These are phyloP conservation scores for Aspergillus sp. DNA, from an alignment of 2,329 filamentous ascomycete species.

Conservation along the genomic window DNA sequence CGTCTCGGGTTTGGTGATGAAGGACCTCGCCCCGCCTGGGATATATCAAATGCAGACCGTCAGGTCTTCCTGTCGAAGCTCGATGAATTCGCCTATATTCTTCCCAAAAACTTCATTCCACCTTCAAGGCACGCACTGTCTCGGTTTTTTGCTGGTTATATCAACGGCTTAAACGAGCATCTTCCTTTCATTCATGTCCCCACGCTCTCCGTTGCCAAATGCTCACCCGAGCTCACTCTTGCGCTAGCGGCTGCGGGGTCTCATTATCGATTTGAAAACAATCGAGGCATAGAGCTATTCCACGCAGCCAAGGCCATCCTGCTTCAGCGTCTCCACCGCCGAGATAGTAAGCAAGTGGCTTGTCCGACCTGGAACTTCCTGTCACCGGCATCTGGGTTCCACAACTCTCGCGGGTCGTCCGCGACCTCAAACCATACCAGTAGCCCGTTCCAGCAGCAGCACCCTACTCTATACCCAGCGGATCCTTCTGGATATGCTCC, in stretches of 20 bases:
- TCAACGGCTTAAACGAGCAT: conserved; percentile 54
- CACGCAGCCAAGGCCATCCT: conserved; percentile 59
- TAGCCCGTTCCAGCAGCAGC: conserved; percentile 48
- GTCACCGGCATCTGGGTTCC: conserved; percentile 39
- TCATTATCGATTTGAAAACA: conserved; percentile 52
- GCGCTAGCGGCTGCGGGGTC: conserved; percentile 54
- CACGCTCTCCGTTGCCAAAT: conserved; percentile 48
- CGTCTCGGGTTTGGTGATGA: conserved; percentile 46
- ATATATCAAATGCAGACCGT: conserved; percentile 49
- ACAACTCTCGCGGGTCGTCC: conserved; percentile 44
- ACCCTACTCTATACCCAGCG: conserved; percentile 32
- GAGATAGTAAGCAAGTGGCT: conserved; percentile 49
- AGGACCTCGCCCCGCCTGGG: conserved; percentile 47
- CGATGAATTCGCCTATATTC: conserved; percentile 48
- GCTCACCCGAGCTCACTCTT: conserved; percentile 52
- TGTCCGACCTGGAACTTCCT: conserved; percentile 46
- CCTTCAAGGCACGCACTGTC: conserved; percentile 52
- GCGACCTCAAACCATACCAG: conserved; percentile 44
- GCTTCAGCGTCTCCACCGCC: conserved; percentile 52
- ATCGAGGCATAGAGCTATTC: conserved; percentile 58
- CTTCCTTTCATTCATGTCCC: conserved; percentile 55
- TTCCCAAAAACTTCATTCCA: conserved; percentile 50
- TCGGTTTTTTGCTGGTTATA: conserved; percentile 54
- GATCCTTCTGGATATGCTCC: conserved; percentile 37
- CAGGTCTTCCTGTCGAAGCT: conserved; percentile 48